phyloP scores from a whole-genome alignment of 495 filamentous ascomycete genomes.

The Annulohypoxylon maeteangense region DNA sequence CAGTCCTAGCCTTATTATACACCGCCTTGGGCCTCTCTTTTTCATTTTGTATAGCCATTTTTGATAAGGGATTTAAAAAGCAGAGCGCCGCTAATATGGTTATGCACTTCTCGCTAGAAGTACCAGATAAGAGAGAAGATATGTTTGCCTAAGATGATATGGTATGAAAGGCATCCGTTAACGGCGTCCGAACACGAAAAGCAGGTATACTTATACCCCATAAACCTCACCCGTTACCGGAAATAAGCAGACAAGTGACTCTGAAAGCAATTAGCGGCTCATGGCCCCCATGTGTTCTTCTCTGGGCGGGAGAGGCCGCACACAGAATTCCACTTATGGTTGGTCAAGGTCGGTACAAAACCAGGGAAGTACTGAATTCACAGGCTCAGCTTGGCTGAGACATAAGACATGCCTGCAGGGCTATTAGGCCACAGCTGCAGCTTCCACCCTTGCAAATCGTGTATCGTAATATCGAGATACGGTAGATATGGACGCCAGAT shows the following conservation, averaged over 20 bases:
- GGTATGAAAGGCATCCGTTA: background rate
- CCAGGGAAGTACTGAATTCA: slow-evolving; percentile 3
- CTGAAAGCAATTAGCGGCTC: slow-evolving; percentile 16
- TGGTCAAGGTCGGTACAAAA: background rate
- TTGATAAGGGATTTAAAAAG: background rate
- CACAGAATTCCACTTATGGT: background rate
- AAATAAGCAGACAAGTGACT: background rate
- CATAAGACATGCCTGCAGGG: slow-evolving; percentile 25
- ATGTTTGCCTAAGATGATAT: background rate
- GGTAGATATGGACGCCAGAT: background rate
- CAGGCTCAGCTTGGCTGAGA: slow-evolving; percentile 34
- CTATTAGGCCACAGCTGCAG: slow-evolving; percentile 1
- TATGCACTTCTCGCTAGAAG: slow-evolving; percentile 6
- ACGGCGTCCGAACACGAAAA: background rate
- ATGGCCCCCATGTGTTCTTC: slow-evolving; percentile 2
- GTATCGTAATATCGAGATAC: slow-evolving; percentile 24
- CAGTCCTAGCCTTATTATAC: background rate
- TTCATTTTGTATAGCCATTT: slow-evolving; percentile 15
- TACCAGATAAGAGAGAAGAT: background rate
- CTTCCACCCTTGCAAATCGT: background rate
- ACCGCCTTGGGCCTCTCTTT: background rate
- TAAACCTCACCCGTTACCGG: background rate
- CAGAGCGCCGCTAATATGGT: background rate
- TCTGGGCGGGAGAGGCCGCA: background rate
- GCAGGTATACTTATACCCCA: slow-evolving; percentile 7